A percentile compares a stretch with the other conserved stretches of the same genome.
phyloP scores from a whole-genome alignment of 805 yeast species.

The Cyberlindnera petersonii region DNA sequence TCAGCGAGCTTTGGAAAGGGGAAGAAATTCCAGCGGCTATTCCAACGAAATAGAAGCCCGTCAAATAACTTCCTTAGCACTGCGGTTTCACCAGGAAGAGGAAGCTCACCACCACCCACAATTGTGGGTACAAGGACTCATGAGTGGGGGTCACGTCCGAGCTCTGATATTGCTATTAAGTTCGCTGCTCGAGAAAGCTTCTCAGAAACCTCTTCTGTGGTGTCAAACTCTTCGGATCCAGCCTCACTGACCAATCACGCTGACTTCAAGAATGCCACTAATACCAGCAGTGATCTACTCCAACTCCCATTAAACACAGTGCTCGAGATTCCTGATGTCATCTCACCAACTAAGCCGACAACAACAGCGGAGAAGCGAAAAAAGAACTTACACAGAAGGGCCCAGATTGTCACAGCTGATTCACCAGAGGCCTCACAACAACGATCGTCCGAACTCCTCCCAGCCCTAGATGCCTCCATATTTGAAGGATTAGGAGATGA shows the following conservation, averaged over 20 bases:
- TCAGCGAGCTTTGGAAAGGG: conserved; percentile 14
- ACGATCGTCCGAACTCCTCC: conserved; percentile 1
- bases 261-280: conserved; percentile 1
- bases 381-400: conserved; percentile 24
- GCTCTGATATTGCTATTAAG: conserved; percentile 1
- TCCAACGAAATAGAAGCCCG: conserved; percentile 22
- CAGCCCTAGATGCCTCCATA: conserved; percentile 7
- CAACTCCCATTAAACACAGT: conserved; percentile 21
- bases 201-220: conserved; percentile 5
- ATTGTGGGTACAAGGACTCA: conserved; percentile 47
- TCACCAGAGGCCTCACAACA: conserved; percentile 5
- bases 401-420: conserved; percentile 25
- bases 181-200: background rate
- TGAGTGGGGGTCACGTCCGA: conserved; percentile 39
- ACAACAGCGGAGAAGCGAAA: conserved; percentile 3
- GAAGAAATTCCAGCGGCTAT: conserved; percentile 25
- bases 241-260: too few relatives aligned
- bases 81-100: conserved; percentile 17
- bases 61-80: conserved; percentile 14
- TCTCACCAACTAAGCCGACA: conserved; percentile 2
- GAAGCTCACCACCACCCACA: conserved; percentile 27
- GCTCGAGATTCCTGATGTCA: conserved; percentile 19
- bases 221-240: conserved; percentile 9
- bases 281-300: conserved; percentile 7
- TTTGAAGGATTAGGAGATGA: background rate